These are phyloP conservation scores for Lecanicillium sp. DNA, from an alignment of 2,329 filamentous ascomycete genomes.

Conservation along the genomic window DNA sequence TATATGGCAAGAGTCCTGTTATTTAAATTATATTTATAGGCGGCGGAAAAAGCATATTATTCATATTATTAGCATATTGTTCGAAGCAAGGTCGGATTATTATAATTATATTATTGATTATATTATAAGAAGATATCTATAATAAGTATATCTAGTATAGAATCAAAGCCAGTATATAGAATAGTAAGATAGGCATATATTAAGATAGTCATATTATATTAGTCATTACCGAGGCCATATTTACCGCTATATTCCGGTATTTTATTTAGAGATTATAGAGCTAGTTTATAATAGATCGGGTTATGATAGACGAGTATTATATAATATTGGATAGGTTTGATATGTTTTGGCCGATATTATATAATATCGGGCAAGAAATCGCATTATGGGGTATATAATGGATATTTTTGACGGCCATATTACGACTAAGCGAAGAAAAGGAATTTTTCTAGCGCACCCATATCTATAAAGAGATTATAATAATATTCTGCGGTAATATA, in stretches of 20 bases:
- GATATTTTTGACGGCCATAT: no score
- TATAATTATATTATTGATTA: conserved; percentile 5
- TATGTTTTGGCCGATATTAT: no score
- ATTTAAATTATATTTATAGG: neutral
- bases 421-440: no score
- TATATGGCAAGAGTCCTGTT: neutral
- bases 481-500: no score
- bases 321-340: conserved; percentile 7
- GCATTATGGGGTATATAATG: no score
- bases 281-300: conserved; percentile 1
- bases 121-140: conserved; percentile 6
- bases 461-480: no score
- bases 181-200: neutral
- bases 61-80: conserved; percentile 4
- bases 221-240: neutral
- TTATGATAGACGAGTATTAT: conserved; percentile 8
- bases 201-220: neutral
- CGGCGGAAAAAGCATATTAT: conserved; percentile 4
- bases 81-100: conserved; percentile 1
- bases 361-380: no score
- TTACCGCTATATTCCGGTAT: neutral
- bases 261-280: neutral
- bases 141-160: conserved; percentile 6
- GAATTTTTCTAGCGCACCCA: no score
- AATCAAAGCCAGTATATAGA: neutral